Evolutionary conservation across 2,329 filamentous ascomycete species (phyloP).

Genomic region (Myotisia sp.): DNA sequence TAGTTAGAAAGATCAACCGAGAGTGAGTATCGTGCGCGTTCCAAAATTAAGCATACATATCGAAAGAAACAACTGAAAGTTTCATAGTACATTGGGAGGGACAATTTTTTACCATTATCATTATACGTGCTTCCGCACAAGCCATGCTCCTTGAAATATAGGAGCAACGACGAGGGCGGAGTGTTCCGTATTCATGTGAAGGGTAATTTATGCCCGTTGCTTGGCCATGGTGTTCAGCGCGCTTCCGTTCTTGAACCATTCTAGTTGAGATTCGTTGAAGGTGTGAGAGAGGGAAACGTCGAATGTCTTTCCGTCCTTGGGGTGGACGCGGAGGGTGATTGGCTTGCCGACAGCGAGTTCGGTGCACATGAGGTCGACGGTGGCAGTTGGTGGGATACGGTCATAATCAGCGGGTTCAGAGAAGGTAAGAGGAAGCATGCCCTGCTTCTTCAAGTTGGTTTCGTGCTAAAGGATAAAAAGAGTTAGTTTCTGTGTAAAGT

Average conservation of each 20-base stretch:
- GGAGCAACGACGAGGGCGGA: too few species aligned
- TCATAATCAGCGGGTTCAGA: conserved; percentile 91
- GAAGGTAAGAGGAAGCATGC: conserved; percentile 98
- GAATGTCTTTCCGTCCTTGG: conserved; percentile 73
- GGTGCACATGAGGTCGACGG: conserved; percentile 77
- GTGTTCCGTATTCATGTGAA: too few species aligned
- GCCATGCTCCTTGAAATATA: too few species aligned
- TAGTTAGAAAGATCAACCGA: too few species aligned
- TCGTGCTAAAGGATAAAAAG: conserved; percentile 58
- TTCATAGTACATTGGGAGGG: too few species aligned
- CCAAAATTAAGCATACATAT: too few species aligned
- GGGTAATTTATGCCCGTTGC: conserved; percentile 21
- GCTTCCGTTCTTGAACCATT: conserved; percentile 98
- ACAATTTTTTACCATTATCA: too few species aligned
- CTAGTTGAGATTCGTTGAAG: conserved; percentile 94
- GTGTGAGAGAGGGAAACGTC: conserved; percentile 81
- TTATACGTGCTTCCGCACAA: too few species aligned
- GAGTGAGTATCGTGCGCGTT: too few species aligned
- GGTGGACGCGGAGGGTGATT: conserved; percentile 80
- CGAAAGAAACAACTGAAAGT: too few species aligned
- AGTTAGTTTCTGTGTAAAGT: conserved; percentile 10
- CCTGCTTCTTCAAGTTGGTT: conserved; percentile 99
- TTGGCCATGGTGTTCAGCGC: conserved; percentile 98
- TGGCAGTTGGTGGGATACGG: conserved; percentile 85
- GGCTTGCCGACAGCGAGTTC: conserved; percentile 87